A percentile compares a stretch with the other conserved stretches of the same genome.
phyloP scores from a whole-genome alignment of 2,329 filamentous ascomycete genomes.

The Aspergillus calidoustus region DNA sequence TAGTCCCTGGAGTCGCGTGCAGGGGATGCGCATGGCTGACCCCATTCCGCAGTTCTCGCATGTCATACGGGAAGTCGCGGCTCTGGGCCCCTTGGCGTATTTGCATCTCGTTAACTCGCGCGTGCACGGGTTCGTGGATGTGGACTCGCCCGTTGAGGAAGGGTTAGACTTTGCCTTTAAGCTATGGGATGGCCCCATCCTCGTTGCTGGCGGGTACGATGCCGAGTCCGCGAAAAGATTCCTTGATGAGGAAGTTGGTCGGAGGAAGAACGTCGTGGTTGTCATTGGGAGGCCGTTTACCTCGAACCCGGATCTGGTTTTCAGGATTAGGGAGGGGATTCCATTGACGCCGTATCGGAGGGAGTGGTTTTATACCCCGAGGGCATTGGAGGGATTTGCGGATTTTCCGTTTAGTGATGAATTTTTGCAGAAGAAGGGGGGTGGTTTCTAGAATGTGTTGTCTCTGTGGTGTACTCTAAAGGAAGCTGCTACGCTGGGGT shows the following conservation, averaged over 20 bases:
- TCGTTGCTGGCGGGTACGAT: neutral
- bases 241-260: neutral
- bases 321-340: neutral
- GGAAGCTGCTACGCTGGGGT: neutral
- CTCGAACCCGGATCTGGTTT: neutral
- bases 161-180: neutral
- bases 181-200: neutral
- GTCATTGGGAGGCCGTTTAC: neutral
- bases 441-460: neutral
- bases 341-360: neutral
- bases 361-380: neutral
- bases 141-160: neutral
- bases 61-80: slow-evolving; percentile 56
- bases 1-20: slow-evolving; percentile 47
- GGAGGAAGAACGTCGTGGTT: neutral
- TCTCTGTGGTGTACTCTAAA: neutral
- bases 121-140: slow-evolving; percentile 30
- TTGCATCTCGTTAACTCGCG: slow-evolving; percentile 66
- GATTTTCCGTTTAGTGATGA: neutral
- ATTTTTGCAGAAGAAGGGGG: neutral
- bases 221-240: neutral
- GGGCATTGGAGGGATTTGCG: neutral
- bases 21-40: slow-evolving; percentile 63
- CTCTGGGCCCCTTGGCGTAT: slow-evolving; percentile 60
- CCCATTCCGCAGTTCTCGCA: slow-evolving; percentile 59